Evolutionary conservation across 1,139 yeast species (phyloP), one percentile per base, ranked within the genome.

Genomic region (Scheffersomyces quercinus): DNA sequence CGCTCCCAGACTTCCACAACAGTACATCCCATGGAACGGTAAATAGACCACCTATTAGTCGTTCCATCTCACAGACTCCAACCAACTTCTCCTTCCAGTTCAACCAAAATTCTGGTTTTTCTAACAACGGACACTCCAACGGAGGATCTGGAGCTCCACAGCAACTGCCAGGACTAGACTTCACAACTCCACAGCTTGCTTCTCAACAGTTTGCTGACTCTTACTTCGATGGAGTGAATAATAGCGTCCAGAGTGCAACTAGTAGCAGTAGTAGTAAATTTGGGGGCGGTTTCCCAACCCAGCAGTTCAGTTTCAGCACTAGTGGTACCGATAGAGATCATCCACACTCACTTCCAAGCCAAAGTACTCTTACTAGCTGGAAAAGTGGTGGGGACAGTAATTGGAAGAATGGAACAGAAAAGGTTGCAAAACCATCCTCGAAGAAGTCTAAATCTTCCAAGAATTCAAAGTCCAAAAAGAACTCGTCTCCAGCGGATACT

Each of bases 1-100:
- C 66, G 37, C 52, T 65, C 35, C 64, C 64, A 0, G 69, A 64
- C 32, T 58, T 42, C 36, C 35, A 31, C 11, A 14, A 31, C 24
- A 14, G 39, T 8, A 44, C 33, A 33, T 39, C 44, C 30, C 47
- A 47, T 8, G 43, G 44, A 29, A 38, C 40, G 29, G 45, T 46
- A 4, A 46, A 47, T 6, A 39, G 51, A 37, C 52, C 50, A 15
- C 42, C 43, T 8, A 30, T 52, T 11, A 46, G 46, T 36, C 43
- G 60, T 36, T 50, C 58, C 6, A 46, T 49, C 11, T 47, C 49
- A 20, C 56, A 54, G 39, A 54, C 57, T 8, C 57, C 60, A 7
- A 31, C 30, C 33, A 43, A 38, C n/a, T 46, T 37, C 33, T 41
- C 43, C 16, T 49, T 49, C 34, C 43, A 39, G 15, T 46, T 48